Evolutionary conservation across 2,329 filamentous ascomycete genomes (phyloP).

Genomic region (Cladophialophora psammophila): DNA sequence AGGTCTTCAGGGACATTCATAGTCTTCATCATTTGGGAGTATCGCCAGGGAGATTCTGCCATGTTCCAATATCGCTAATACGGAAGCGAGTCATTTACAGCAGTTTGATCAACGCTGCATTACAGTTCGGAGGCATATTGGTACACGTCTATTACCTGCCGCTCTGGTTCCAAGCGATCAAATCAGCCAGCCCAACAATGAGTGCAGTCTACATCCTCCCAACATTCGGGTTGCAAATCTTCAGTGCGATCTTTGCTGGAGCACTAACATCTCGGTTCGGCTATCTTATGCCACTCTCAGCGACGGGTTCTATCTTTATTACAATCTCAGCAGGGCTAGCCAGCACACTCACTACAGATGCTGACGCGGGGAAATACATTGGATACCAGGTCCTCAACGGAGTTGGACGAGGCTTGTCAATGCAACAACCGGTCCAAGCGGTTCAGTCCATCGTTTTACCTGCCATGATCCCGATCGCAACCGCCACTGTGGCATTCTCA

Average conservation of each 20-base stretch:
- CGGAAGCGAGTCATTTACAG: constrained; percentile 28
- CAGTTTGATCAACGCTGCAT: constrained; percentile 40
- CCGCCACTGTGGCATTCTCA: constrained; percentile 34
- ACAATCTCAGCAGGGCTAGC: constrained; percentile 46
- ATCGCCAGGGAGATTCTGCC: constrained; percentile 33
- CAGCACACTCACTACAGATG: constrained; percentile 42
- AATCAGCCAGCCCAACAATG: constrained; percentile 43
- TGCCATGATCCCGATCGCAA: constrained; percentile 38
- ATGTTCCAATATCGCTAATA: constrained; percentile 39
- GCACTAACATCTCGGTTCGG: constrained; percentile 41
- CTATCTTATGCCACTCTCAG: constrained; percentile 46
- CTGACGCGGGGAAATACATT: constrained; percentile 41
- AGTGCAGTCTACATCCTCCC: constrained; percentile 40
- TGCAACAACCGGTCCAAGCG: constrained; percentile 41
- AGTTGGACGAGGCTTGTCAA: constrained; percentile 38
- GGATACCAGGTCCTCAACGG: constrained; percentile 45
- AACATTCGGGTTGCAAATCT: constrained; percentile 35
- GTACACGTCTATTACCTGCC: constrained; percentile 49
- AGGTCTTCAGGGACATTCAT: constrained; percentile 41
- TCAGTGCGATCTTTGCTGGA: constrained; percentile 32
- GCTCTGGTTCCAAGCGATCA: constrained; percentile 56
- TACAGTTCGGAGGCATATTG: constrained; percentile 42
- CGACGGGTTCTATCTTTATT: constrained; percentile 43
- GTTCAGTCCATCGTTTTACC: constrained; percentile 37
- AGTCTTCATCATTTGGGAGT: constrained; percentile 44